Conservation (phyloP, 305 asterid genomes). For the Lippia alba region DNA sequence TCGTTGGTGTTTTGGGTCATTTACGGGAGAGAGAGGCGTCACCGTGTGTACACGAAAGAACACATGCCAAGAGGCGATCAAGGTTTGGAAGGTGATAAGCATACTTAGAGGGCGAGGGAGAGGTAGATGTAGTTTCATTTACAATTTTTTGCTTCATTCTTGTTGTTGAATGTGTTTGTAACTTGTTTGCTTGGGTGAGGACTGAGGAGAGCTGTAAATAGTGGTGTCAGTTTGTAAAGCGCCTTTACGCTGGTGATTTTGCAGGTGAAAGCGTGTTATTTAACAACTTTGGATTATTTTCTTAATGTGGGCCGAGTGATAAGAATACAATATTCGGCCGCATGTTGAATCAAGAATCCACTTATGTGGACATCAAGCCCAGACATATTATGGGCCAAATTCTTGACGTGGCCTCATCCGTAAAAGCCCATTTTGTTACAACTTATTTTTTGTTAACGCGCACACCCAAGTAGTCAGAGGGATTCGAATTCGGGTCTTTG, state of each 20-base stretch:
- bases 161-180: background rate
- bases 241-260: slow-evolving; percentile 5
- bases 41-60: slow-evolving; percentile 75
- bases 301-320: background rate
- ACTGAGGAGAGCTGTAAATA: slow-evolving; percentile 17
- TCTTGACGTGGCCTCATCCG: too few species aligned
- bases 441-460: too few species aligned
- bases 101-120: slow-evolving; percentile 25
- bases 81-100: slow-evolving; percentile 46
- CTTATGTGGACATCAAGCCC: too few species aligned
- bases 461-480: too few species aligned
- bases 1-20: slow-evolving; percentile 83
- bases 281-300: background rate
- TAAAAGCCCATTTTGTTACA: too few species aligned
- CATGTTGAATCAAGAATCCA: background rate
- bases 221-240: background rate
- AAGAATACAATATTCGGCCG: background rate
- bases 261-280: background rate
- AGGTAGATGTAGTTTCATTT: background rate
- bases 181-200: background rate
- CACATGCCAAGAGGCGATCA: slow-evolving; percentile 43
- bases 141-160: slow-evolving; percentile 7
- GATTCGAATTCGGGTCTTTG: too few species aligned
- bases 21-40: slow-evolving; percentile 82
- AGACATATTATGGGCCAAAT: too few species aligned